Conservation (phyloP, 768 basidiomycete genomes). For the Lactarius akahatsu region DNA sequence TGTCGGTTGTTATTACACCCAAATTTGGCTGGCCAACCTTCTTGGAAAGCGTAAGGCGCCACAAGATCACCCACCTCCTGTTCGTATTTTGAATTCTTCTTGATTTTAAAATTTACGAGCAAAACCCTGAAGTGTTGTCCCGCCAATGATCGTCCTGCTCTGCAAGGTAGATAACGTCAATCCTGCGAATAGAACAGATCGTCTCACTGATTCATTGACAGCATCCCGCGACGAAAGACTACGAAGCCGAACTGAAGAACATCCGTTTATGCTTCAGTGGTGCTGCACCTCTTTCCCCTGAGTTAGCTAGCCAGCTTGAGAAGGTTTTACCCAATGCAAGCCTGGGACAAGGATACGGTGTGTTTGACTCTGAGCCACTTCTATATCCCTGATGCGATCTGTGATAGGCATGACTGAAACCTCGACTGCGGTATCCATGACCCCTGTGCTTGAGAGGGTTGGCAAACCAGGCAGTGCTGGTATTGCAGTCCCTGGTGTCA, state of each 20-base stretch:
- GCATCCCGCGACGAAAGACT: slow-evolving; percentile 36
- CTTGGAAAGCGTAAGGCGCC: slow-evolving; percentile 37
- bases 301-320: slow-evolving; percentile 44
- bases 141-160: slow-evolving; percentile 36
- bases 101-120: background rate
- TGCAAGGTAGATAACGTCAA: slow-evolving; percentile 32
- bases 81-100: slow-evolving; percentile 20
- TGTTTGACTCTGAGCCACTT: background rate
- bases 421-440: slow-evolving; percentile 50
- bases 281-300: slow-evolving; percentile 39
- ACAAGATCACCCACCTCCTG: slow-evolving; percentile 39
- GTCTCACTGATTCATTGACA: slow-evolving; percentile 11
- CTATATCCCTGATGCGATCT: background rate
- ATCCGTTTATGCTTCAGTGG: slow-evolving; percentile 35
- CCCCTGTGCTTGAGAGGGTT: slow-evolving; percentile 47
- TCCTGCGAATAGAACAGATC: background rate
- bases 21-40: slow-evolving; percentile 38
- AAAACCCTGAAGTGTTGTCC: slow-evolving; percentile 30
- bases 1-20: slow-evolving; percentile 37
- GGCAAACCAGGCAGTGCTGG: slow-evolving; percentile 54
- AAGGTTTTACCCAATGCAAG: slow-evolving; percentile 53
- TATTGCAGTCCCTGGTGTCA: slow-evolving; percentile 51
- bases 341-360: slow-evolving; percentile 63
- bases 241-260: slow-evolving; percentile 32
- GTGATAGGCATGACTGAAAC: slow-evolving; percentile 69